These are phyloP conservation scores for Hypholoma sublateritium DNA, from an alignment of 768 basidiomycete genomes.

Conservation along the genomic window DNA sequence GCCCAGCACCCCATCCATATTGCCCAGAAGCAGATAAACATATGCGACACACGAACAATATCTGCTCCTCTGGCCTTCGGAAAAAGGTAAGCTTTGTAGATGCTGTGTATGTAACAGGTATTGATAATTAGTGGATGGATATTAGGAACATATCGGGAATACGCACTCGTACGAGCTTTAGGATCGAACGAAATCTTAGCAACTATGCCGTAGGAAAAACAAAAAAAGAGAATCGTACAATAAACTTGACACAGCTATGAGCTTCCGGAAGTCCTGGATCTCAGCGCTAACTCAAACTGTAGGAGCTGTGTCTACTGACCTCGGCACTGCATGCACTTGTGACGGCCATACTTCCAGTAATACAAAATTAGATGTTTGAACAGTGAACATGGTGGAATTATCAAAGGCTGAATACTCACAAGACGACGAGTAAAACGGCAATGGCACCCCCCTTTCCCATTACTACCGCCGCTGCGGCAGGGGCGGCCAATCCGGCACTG, in stretches of 20 bases:
- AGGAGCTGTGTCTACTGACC: constrained; percentile 5
- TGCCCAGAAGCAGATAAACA: constrained; percentile 42
- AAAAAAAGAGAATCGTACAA: constrained; percentile 31
- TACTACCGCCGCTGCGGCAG: constrained; percentile 44
- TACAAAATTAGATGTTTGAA: background rate
- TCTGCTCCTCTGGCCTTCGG: constrained; percentile 35
- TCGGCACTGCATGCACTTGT: constrained; percentile 45
- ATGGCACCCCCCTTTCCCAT: constrained; percentile 21
- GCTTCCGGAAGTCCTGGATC: constrained; percentile 13
- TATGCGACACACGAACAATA: constrained; percentile 39
- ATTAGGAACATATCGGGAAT: background rate
- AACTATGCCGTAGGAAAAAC: background rate
- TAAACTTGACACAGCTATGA: constrained; percentile 43
- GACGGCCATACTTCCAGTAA: constrained; percentile 38
- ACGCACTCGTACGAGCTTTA: constrained; percentile 47
- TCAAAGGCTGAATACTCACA: constrained; percentile 19
- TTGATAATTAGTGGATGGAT: background rate
- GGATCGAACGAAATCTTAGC: background rate
- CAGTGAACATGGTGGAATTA: constrained; percentile 12
- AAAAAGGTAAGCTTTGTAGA: constrained; percentile 38
- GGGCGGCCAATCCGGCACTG: constrained; percentile 45
- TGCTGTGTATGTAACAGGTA: constrained; percentile 14
- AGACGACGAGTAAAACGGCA: constrained; percentile 43
- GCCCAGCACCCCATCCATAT: constrained; percentile 45
- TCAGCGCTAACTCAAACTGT: background rate